These are phyloP conservation scores for Botryotinia calthae DNA, from an alignment of 2,329 filamentous ascomycete species.

Conservation along the genomic window DNA sequence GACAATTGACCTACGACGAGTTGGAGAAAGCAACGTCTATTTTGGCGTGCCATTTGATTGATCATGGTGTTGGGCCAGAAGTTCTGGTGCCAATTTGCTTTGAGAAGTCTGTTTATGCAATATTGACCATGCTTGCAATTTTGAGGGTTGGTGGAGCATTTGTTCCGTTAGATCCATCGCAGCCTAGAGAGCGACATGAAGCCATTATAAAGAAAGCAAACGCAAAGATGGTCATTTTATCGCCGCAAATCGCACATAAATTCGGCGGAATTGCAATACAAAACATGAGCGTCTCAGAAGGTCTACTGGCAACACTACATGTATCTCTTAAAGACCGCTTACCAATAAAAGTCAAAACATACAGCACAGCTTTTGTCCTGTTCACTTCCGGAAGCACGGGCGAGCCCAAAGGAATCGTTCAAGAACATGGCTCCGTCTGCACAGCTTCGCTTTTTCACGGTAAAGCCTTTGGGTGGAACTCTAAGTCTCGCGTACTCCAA, in stretches of 20 bases:
- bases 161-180: slow-evolving; percentile 27
- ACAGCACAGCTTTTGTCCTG: slow-evolving; percentile 20
- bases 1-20: slow-evolving; percentile 26
- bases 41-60: slow-evolving; percentile 9
- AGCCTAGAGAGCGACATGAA: slow-evolving; percentile 12
- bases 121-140: slow-evolving; percentile 35
- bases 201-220: slow-evolving; percentile 15
- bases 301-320: background rate
- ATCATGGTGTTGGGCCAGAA: slow-evolving; percentile 13
- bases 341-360: background rate
- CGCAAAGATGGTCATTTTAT: slow-evolving; percentile 9
- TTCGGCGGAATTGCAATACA: background rate
- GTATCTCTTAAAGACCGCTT: background rate
- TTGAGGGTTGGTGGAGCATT: slow-evolving; percentile 36
- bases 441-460: slow-evolving; percentile 14
- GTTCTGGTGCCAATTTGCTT: slow-evolving; percentile 28
- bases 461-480: background rate
- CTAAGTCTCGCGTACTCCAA: slow-evolving; percentile 21
- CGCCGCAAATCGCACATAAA: background rate
- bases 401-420: slow-evolving; percentile 28
- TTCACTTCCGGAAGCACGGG: slow-evolving; percentile 38
- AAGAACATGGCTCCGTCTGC: slow-evolving; percentile 24
- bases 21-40: slow-evolving; percentile 21
- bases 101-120: slow-evolving; percentile 31
- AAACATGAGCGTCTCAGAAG: background rate